These are phyloP conservation scores for Tephrocybe sp. DNA, from an alignment of 768 basidiomycete species.

Conservation along the genomic window DNA sequence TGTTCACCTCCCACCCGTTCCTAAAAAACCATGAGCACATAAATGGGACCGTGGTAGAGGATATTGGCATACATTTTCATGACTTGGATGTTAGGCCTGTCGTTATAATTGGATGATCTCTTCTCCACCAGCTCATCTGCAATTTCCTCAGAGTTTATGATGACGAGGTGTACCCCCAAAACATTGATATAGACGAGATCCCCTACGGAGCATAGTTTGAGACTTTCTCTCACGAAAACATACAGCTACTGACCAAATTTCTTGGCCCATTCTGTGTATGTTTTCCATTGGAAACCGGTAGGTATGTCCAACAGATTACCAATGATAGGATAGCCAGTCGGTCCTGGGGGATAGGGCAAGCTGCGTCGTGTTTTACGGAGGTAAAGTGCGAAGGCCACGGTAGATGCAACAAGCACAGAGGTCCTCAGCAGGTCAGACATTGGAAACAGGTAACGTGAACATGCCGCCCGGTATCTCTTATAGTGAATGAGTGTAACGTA, in stretches of 20 bases:
- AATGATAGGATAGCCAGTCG: slow-evolving; percentile 20
- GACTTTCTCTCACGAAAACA: not conserved
- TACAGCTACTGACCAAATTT: slow-evolving; percentile 8
- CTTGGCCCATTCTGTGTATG: slow-evolving; percentile 16
- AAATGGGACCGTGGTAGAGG: not conserved
- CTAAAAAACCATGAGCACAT: not conserved
- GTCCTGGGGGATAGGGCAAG: slow-evolving; percentile 15
- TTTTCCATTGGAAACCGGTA: slow-evolving; percentile 18
- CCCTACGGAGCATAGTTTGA: not conserved
- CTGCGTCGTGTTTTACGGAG: not conserved
- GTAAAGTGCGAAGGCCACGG: not conserved
- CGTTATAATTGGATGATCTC: slow-evolving; percentile 15
- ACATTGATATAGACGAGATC: slow-evolving; percentile 17
- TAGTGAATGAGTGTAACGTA: not conserved
- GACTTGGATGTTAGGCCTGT: slow-evolving; percentile 10
- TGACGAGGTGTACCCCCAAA: slow-evolving; percentile 12
- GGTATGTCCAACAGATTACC: slow-evolving; percentile 25
- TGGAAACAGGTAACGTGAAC: not conserved
- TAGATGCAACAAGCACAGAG: not conserved
- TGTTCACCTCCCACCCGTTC: slow-evolving; percentile 12
- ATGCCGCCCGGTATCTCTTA: not conserved
- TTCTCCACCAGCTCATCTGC: slow-evolving; percentile 16
- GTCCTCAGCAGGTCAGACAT: not conserved
- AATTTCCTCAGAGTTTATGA: slow-evolving; percentile 13
- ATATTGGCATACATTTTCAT: slow-evolving; percentile 7